These are phyloP conservation scores for Xylaria longipes DNA, from an alignment of 495 filamentous ascomycete species.

Conservation along the genomic window DNA sequence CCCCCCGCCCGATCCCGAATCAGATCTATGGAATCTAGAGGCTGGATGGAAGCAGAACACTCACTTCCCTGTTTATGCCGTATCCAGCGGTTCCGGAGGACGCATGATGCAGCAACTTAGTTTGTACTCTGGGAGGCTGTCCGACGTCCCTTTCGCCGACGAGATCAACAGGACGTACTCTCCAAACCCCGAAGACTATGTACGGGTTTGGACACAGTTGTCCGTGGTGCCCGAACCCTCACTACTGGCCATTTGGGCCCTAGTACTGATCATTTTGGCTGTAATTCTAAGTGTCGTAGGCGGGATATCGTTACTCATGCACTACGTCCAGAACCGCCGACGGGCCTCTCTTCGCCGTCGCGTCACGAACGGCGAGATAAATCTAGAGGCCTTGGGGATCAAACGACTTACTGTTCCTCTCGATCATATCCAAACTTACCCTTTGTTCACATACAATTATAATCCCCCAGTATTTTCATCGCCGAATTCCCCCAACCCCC, in stretches of 20 bases:
- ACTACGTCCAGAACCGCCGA: constrained; percentile 70
- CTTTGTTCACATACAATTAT: constrained; percentile 73
- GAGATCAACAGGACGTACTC: constrained; percentile 66
- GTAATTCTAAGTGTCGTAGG: constrained; percentile 71
- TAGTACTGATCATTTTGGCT: constrained; percentile 79
- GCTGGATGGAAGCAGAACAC: constrained; percentile 72
- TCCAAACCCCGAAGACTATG: constrained; percentile 65
- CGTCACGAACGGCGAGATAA: constrained; percentile 75
- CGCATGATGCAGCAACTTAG: constrained; percentile 74
- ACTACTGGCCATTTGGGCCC: constrained; percentile 76
- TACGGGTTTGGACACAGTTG: constrained; percentile 58
- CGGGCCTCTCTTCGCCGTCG: constrained; percentile 69
- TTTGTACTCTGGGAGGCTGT: constrained; percentile 75
- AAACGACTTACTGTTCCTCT: constrained; percentile 74
- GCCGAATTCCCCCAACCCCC: constrained; percentile 28
- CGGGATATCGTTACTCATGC: constrained; percentile 72
- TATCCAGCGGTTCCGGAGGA: constrained; percentile 69
- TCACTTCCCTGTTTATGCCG: constrained; percentile 82
- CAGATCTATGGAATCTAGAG: constrained; percentile 68
- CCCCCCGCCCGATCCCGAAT: constrained; percentile 65
- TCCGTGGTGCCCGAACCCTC: constrained; percentile 43
- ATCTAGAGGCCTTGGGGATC: constrained; percentile 81
- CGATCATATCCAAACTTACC: constrained; percentile 71
- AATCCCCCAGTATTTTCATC: constrained; percentile 40
- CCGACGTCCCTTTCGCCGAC: constrained; percentile 61